Evolutionary conservation across 108 stramenopile genomes (phyloP).

Genomic region (Bacterosira constricta): DNA sequence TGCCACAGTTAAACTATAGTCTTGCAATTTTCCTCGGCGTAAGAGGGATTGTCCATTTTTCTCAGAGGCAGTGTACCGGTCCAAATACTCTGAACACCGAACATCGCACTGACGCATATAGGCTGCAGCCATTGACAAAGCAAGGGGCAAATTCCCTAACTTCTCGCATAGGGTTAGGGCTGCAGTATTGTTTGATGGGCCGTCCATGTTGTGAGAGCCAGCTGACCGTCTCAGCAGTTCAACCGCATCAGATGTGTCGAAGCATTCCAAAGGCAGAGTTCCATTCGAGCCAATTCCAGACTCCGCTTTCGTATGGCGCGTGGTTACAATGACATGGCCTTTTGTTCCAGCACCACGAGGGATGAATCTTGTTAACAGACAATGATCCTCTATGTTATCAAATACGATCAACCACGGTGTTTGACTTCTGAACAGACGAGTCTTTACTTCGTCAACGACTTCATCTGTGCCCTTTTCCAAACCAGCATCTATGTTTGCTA

Average conservation of each 20-base stretch:
- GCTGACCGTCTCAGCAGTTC: conserved; percentile 49
- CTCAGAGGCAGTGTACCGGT: conserved; percentile 57
- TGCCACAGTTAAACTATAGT: conserved; percentile 53
- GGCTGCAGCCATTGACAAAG: conserved; percentile 67
- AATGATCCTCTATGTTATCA: conserved; percentile 70
- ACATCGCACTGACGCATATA: conserved; percentile 78
- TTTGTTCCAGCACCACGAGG: conserved; percentile 54
- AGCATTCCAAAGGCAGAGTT: conserved; percentile 55
- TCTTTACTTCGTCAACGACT: conserved; percentile 58
- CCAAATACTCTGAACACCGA: conserved; percentile 57
- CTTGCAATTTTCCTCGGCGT: conserved; percentile 44
- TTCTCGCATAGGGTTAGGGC: conserved; percentile 29
- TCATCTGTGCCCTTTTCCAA: conserved; percentile 58
- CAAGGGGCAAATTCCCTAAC: conserved; percentile 68
- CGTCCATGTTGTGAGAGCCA: conserved; percentile 34
- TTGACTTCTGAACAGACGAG: conserved; percentile 58
- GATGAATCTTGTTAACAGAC: conserved; percentile 49
- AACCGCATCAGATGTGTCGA: conserved; percentile 54
- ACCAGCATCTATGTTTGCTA: conserved; percentile 41
- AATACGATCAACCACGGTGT: conserved; percentile 73
- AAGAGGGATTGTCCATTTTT: conserved; percentile 43
- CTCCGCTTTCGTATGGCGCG: conserved; percentile 51
- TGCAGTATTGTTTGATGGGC: background rate
- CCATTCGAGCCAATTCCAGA: conserved; percentile 12
- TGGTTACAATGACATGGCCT: conserved; percentile 69